Base-by-base conservation (phyloP, 495 filamentous ascomycete species). In the Penicillium fimorum region DNA sequence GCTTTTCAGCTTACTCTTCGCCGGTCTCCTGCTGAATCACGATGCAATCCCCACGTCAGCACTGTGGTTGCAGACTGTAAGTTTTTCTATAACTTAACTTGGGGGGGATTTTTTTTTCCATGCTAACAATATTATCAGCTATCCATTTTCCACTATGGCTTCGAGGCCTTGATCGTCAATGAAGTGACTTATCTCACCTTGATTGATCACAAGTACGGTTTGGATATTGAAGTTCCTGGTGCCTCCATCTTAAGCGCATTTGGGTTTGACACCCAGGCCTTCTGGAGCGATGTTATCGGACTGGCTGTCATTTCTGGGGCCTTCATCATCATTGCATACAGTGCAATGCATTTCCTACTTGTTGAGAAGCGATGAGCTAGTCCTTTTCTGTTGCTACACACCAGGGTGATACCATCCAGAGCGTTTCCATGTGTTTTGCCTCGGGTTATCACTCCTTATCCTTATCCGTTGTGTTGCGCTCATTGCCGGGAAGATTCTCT, bases 141-240 rank as follows among this genome's bases (percentile, higher is more conserved):
- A n/a, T 96, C 92, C 18, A 99, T 99, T 60, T 99, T 97, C 84
- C 94, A 99, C 69, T 99, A 96, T 67, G 94, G 87, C 3, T 97
- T 99, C 62, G 94, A 97, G 76, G 88, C 90, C 3, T 81, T 99
- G 22, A 94, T 97, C 56, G 94, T 99, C 65, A 99, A 99, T 69
- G 94, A 99, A 74, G 94, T 97, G 48, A 84, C 86, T n/a, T 91
- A 87, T 69, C 78, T 97, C 56, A 91, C 87, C 2, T 81, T 99
- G 56, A 82, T 91, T 46, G 95, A 99, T 64, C 85, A 95, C 67
- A 94, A 97, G 71, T 94, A 90, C 61, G 94, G 94, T 3, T 81
- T 99, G 3, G 89, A 97, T 64, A 99, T 99, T 47, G 91, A 93
- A 60, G 92, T 99, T 0, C 94, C 94, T 0, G 94, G 94, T 17